Conservation (phyloP, 768 basidiomycete species). For the Brasilioporus rufonigricans region DNA sequence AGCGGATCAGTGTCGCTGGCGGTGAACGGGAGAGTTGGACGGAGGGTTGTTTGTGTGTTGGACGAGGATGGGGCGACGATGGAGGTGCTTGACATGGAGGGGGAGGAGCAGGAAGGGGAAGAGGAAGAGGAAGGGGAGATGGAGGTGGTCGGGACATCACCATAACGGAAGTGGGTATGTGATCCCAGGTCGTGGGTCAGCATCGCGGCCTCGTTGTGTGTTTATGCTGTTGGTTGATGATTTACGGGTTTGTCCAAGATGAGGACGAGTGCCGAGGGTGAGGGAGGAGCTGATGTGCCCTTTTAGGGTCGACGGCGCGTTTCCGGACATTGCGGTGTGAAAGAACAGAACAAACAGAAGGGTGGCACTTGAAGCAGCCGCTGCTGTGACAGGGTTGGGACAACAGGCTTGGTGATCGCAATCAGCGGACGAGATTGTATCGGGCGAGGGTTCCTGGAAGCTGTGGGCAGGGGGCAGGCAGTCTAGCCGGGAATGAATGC, state of each 20-base stretch:
- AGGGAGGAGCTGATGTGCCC: conserved; percentile 33
- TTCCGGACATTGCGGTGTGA: conserved; percentile 46
- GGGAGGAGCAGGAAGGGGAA: conserved; percentile 46
- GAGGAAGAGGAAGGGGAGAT: conserved; percentile 33
- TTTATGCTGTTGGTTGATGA: conserved; percentile 16
- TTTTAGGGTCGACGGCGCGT: conserved; percentile 31
- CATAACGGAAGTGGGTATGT: conserved; percentile 14
- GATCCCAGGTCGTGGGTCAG: conserved; percentile 17
- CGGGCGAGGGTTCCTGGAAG: conserved; percentile 30
- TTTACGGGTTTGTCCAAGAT: conserved; percentile 25
- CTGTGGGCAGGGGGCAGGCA: conserved; percentile 17
- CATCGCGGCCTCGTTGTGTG: conserved; percentile 31
- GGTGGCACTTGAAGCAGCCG: conserved; percentile 5
- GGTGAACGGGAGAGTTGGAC: conserved; percentile 71
- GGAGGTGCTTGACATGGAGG: conserved; percentile 80
- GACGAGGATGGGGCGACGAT: conserved; percentile 59
- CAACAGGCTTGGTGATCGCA: conserved; percentile 19
- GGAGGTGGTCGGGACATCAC: conserved; percentile 24
- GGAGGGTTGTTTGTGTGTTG: conserved; percentile 73
- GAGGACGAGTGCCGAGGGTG: background rate
- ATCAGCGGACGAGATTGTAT: conserved; percentile 24
- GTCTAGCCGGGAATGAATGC: conserved; percentile 33
- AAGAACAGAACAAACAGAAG: conserved; percentile 17
- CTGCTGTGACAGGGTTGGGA: conserved; percentile 18
- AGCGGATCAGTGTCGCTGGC: conserved; percentile 56